These are phyloP conservation scores for Crithidia brevicula DNA, from an alignment of 208 protist species.

Conservation along the genomic window DNA sequence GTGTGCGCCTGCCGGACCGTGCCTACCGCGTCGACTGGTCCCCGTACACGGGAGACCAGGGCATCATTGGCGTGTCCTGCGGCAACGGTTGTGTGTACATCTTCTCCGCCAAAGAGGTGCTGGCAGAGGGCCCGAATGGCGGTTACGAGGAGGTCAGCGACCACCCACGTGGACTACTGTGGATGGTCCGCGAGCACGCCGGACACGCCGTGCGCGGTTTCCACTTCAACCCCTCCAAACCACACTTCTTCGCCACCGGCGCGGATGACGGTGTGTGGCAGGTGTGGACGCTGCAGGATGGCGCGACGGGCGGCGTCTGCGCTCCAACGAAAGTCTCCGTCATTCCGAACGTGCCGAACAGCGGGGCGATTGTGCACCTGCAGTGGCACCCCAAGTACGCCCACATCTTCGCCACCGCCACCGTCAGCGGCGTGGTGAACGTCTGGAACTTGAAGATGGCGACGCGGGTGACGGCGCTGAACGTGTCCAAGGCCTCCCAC, in stretches of 20 bases:
- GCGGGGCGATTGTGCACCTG: slow-evolving; percentile 58
- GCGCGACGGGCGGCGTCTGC: slow-evolving; percentile 52
- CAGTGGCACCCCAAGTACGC: slow-evolving; percentile 84
- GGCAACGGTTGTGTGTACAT: slow-evolving; percentile 74
- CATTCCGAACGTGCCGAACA: slow-evolving; percentile 60
- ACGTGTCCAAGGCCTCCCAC: slow-evolving; percentile 71
- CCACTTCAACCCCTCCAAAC: slow-evolving; percentile 94
- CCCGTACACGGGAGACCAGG: slow-evolving; percentile 44
- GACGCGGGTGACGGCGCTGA: slow-evolving; percentile 86
- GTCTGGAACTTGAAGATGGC: slow-evolving; percentile 96
- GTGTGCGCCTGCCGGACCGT: slow-evolving; percentile 54
- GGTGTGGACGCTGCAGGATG: slow-evolving; percentile 93
- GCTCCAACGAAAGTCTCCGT: slow-evolving; percentile 57
- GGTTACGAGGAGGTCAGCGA: slow-evolving; percentile 35
- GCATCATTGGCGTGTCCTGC: slow-evolving; percentile 76
- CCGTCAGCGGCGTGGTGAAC: slow-evolving; percentile 82
- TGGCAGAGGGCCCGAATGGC: slow-evolving; percentile 37
- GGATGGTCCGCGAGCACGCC: slow-evolving; percentile 81
- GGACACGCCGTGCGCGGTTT: slow-evolving; percentile 81
- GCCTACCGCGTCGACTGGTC: slow-evolving; percentile 86
- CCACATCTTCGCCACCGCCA: slow-evolving; percentile 95
- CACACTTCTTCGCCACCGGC: slow-evolving; percentile 81
- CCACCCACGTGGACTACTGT: slow-evolving; percentile 57
- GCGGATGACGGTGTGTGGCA: slow-evolving; percentile 74
- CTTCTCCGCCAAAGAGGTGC: slow-evolving; percentile 57